Evolutionary conservation across 768 basidiomycete species (phyloP).

Genomic region (Podaxis rugospora): DNA sequence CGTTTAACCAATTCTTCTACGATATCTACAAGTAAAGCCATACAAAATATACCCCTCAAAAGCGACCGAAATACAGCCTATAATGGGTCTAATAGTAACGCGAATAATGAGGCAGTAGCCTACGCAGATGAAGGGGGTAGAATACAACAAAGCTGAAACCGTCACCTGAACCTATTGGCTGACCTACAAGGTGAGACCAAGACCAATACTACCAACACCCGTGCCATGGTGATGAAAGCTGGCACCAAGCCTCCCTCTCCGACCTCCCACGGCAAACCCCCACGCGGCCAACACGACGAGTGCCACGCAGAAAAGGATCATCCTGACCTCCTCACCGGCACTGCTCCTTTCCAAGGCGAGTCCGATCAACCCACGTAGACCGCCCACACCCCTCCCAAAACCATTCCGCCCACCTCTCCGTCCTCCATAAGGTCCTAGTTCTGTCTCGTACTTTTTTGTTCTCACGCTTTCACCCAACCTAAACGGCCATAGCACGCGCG

Average conservation of each 20-base stretch:
- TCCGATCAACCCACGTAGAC: constrained; percentile 34
- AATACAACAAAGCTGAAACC: background rate
- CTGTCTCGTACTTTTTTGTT: constrained; percentile 33
- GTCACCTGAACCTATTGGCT: background rate
- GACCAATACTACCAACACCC: background rate
- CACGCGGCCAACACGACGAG: constrained; percentile 46
- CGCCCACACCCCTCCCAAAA: constrained; percentile 36
- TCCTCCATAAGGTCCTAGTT: constrained; percentile 34
- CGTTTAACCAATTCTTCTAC: background rate
- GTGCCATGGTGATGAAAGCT: background rate
- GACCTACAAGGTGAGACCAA: background rate
- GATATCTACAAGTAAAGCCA: background rate
- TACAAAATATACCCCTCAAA: background rate
- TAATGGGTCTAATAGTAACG: background rate
- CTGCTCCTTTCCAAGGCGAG: constrained; percentile 53
- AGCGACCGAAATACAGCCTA: background rate
- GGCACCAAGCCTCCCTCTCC: constrained; percentile 1
- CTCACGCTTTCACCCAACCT: constrained; percentile 36
- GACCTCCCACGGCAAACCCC: constrained; percentile 33
- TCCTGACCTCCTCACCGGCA: constrained; percentile 66
- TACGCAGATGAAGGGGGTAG: background rate
- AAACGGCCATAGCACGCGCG: constrained; percentile 43
- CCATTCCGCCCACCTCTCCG: constrained; percentile 10
- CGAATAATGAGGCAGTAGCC: background rate
- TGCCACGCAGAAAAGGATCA: constrained; percentile 50